Evolutionary conservation across 2,329 filamentous ascomycete species (phyloP).

Genomic region (Xylaria hypoxylon): DNA sequence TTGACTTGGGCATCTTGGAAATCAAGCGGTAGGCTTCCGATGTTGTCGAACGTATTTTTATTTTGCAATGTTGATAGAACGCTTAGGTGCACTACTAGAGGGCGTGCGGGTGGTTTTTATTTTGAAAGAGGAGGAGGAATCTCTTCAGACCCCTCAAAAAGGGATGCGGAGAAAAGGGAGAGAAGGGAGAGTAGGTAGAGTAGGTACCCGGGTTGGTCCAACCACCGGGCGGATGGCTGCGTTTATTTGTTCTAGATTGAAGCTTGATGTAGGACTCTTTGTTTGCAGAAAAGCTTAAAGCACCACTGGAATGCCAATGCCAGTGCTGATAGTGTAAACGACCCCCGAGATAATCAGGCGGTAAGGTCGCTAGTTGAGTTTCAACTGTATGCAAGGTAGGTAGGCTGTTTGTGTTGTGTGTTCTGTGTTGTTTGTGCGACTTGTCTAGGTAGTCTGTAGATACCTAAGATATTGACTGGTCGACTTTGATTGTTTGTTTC

Average conservation of each 20-base stretch:
- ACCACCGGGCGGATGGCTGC: not conserved
- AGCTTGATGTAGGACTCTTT: slow-evolving; percentile 11
- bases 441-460: not conserved
- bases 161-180: not conserved
- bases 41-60: not conserved
- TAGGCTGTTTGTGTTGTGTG: too few relatives aligned
- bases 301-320: not conserved
- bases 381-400: too few relatives aligned
- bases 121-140: not conserved
- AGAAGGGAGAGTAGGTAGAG: not conserved
- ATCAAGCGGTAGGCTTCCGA: too few relatives aligned
- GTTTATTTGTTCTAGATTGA: slow-evolving; percentile 1
- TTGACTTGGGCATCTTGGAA: slow-evolving; percentile 30
- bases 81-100: not conserved
- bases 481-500: not conserved
- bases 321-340: too few relatives aligned
- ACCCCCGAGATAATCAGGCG: too few relatives aligned
- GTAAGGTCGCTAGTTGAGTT: too few relatives aligned
- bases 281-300: not conserved
- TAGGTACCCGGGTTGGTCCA: not conserved
- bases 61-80: not conserved
- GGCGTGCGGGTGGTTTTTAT: slow-evolving; percentile 4
- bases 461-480: too few relatives aligned
- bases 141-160: not conserved
- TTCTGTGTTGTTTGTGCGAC: not conserved